Evolutionary conservation across 2,329 filamentous ascomycete genomes (phyloP), one percentile per base, ranked within the genome.

Genomic region (Cyphellophora attinorum): DNA sequence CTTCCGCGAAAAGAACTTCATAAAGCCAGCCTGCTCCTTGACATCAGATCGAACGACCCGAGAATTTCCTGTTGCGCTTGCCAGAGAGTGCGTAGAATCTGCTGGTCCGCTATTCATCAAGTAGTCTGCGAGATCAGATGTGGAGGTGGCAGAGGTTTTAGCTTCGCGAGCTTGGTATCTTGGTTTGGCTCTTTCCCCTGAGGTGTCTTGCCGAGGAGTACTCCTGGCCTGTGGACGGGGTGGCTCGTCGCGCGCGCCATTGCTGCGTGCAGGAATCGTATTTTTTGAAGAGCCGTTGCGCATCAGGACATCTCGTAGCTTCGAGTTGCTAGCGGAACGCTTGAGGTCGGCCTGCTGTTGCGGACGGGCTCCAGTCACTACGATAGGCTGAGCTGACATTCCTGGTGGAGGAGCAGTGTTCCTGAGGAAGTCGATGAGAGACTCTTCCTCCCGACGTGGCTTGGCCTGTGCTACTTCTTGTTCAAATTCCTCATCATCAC

Each of bases 51-150:
- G 38, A 42, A 33, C 17, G 34, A 25, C 8, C n/a, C n/a, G 8
- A n/a, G 21, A n/a, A n/a, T 25, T 25, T n/a, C n/a, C n/a, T 8
- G 8, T 25, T 8, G 8, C n/a, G 21, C n/a, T 25, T 8, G 21
- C n/a, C n/a, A 25, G 25, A 39, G 33, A 38, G 2, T 34, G 21
- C 19, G 51, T 42, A 11, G 51, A 52, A 11, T 67, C 64, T 2
- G 79, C 76, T 3, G 81, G 81, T 19, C 68, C 77, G 11, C 79
- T 81, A 48, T 76, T 75, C 34, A 70, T 73, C 19, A 91, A 60
- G 54, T 89, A 89, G 33, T 76, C 74, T 1, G 83, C 81, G 29
- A 89, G 58, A 33, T 85, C 81, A 12, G 72, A 70, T 2, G 79
- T 85, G 16, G 60, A 59, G 12, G 55, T 58, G 15, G 17, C 29